Evolutionary conservation across 192 early-diverging fungal genomes (phyloP).

Genomic region (Coemansia sp.): DNA sequence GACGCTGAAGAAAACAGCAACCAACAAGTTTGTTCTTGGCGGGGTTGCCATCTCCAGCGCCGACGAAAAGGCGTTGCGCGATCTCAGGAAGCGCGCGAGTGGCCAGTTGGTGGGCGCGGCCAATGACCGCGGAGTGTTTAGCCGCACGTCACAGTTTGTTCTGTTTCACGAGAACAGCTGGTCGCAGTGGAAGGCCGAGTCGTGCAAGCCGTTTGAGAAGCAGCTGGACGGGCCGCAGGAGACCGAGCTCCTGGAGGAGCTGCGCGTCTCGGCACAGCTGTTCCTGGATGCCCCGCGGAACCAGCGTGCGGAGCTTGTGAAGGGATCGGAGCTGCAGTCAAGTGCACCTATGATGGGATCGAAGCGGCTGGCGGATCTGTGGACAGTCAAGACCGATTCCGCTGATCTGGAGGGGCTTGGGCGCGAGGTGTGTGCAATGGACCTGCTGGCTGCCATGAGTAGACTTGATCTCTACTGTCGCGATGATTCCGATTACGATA

Average conservation of each 20-base stretch:
- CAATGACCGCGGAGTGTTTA: conserved; percentile 64
- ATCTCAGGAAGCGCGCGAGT: conserved; percentile 51
- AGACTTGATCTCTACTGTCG: conserved; percentile 46
- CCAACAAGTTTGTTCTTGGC: conserved; percentile 62
- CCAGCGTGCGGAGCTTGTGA: background rate
- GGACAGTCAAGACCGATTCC: conserved; percentile 13
- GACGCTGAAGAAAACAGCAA: conserved; percentile 50
- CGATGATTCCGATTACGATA: conserved; percentile 47
- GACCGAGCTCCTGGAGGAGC: conserved; percentile 42
- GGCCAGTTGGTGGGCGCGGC: conserved; percentile 57
- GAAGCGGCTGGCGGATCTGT: conserved; percentile 19
- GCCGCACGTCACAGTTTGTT: conserved; percentile 65
- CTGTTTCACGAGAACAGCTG: conserved; percentile 75
- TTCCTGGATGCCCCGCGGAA: conserved; percentile 22
- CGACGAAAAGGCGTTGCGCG: conserved; percentile 60
- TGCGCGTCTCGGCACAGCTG: conserved; percentile 23
- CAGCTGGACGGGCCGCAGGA: conserved; percentile 19
- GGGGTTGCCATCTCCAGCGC: conserved; percentile 39
- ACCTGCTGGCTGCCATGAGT: conserved; percentile 31
- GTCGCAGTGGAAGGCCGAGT: conserved; percentile 83
- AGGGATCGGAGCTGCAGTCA: background rate
- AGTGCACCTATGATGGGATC: conserved; percentile 20
- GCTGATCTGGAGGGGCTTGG: conserved; percentile 29
- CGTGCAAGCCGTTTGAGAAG: conserved; percentile 74
- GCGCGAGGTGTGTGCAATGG: conserved; percentile 16